Base-by-base conservation (phyloP, 2,329 filamentous ascomycete species). In the Sclerotinia subarctica region DNA sequence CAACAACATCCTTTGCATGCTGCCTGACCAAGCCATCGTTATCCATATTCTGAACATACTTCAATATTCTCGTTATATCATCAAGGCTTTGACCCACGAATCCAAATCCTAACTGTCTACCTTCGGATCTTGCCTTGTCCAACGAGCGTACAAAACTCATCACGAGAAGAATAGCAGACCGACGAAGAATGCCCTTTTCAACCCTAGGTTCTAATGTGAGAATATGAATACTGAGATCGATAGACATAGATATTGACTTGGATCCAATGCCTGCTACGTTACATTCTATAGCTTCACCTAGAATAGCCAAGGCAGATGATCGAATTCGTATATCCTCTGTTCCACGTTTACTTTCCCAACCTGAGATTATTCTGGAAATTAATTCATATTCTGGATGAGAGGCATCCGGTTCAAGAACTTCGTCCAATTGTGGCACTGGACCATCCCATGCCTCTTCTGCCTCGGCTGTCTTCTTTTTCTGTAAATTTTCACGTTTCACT, bases 311-410 rank as follows among this genome's bases (percentile, higher is more conserved):
- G 5, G 90, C 88, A 29, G 90, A 92, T 19, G 89, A 80, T 0
- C 90, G 86, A 72, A 93, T 84, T 5, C 90, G 83, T 17, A 92
- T 81, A 74, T 93, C 90, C 76, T 93, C 90, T 69, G 83, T 83
- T 0, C 88, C 89, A 21, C 83, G 80, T 67, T 86, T 88, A 70
- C 87, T 84, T 71, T 89, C 84, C 90, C 90, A 92, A 0, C 88
- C 89, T 19, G 83, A 79, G 0, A 92, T 81, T 69, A 92, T 91
- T 69, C 83, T 81, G 29, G 82, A 79, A 17, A 89, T 75, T 58
- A 84, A 81, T 42, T 82, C 86, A 67, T 83, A 83, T 17, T 77
- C 73, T 26, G 71, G 69, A n/a, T 69, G 62, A 19, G 62, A 17
- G 7, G 52, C 49, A 46, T 74, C 72, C 0, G 47, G 32, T 6